Evolutionary conservation across 139 green algal species (phyloP), one percentile per base, ranked within the genome.

Genomic region (Parachlorella kessleri): DNA sequence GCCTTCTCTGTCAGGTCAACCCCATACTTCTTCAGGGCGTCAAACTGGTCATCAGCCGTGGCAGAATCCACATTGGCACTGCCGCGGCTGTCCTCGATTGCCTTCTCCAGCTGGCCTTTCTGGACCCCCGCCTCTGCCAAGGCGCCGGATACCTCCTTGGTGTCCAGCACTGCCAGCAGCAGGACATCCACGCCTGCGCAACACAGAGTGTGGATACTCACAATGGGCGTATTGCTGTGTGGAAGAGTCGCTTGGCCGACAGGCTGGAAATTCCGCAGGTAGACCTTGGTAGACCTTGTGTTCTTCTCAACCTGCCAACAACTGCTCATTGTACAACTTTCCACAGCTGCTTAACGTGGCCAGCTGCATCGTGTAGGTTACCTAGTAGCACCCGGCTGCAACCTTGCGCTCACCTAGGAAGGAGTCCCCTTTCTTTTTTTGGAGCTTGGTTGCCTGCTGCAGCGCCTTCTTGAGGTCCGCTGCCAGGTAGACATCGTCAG

Each of bases 21-120:
- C 53, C 94, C 95, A 67, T 98, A 99, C 86, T 96, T 96, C 9
- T 75, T 39, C 59, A 99, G 87, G 23, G 95, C 91, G 41, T 99
- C 93, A 83, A 98, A 98, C 81, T 97, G 86, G 21, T 87, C 81
- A 73, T 96, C 92, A 2, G 80, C 90, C 1, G 75, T 89, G 18
- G 73, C 68, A 0, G 77, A 87, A 77, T 94, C 81, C 1, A 93
- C 78, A 14, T 72, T 88, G n/a, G 73, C 42, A 4, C 54, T 75
- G 26, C 89, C 86, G 7, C 94, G 84, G 33, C 96, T 79, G 28
- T 91, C 86, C 14, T 90, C 82, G 23, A 98, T 59, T 0, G 94
- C 92, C 3, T 83, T 67, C 53, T 93, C 86, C 28, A 99, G 48
- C 73, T 89, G 81, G 8, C 67, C 48, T 33, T 81, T 81, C 41